These are phyloP conservation scores for Aulographum hederae DNA, from an alignment of 2,329 filamentous ascomycete species.

Conservation along the genomic window DNA sequence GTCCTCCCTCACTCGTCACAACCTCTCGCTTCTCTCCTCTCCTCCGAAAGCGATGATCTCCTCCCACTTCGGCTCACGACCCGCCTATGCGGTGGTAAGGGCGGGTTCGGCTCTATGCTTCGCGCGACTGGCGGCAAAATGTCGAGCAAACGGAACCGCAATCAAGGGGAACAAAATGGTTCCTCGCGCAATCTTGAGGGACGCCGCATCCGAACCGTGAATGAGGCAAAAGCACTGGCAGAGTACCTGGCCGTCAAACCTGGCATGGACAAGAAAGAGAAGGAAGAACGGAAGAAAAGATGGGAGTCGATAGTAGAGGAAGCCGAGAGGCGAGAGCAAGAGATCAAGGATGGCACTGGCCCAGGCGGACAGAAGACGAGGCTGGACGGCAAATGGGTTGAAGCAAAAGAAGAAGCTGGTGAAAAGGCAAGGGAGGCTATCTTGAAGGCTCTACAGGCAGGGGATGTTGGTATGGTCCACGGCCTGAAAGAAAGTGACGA, in stretches of 20 bases:
- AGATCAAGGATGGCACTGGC: slow-evolving; percentile 63
- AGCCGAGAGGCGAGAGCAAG: slow-evolving; percentile 67
- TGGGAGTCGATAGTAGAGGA: slow-evolving; percentile 81
- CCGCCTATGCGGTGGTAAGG: slow-evolving; percentile 80
- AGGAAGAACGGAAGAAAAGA: slow-evolving; percentile 63
- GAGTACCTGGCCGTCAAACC: slow-evolving; percentile 93
- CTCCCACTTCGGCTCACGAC: slow-evolving; percentile 66
- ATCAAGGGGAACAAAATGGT: slow-evolving; percentile 65
- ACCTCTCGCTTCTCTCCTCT: slow-evolving; percentile 44
- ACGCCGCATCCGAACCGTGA: slow-evolving; percentile 73
- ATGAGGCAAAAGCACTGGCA: slow-evolving; percentile 84
- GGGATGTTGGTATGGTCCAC: slow-evolving; percentile 24
- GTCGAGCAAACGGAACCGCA: slow-evolving; percentile 84
- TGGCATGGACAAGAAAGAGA: slow-evolving; percentile 90
- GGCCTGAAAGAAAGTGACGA: slow-evolving; percentile 8
- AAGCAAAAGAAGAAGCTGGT: slow-evolving; percentile 78
- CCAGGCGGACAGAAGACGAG: slow-evolving; percentile 40
- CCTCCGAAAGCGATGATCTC: slow-evolving; percentile 38
- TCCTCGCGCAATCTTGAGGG: slow-evolving; percentile 91
- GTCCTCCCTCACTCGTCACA: slow-evolving; percentile 34
- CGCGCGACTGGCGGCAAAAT: slow-evolving; percentile 94
- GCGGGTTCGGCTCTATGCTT: slow-evolving; percentile 92
- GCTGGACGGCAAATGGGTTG: slow-evolving; percentile 82
- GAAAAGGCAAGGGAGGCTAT: slow-evolving; percentile 70
- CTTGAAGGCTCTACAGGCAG: slow-evolving; percentile 47